These are phyloP conservation scores for Dactylorhiza incarnata DNA, from an alignment of 106 monocot species.

Conservation along the genomic window DNA sequence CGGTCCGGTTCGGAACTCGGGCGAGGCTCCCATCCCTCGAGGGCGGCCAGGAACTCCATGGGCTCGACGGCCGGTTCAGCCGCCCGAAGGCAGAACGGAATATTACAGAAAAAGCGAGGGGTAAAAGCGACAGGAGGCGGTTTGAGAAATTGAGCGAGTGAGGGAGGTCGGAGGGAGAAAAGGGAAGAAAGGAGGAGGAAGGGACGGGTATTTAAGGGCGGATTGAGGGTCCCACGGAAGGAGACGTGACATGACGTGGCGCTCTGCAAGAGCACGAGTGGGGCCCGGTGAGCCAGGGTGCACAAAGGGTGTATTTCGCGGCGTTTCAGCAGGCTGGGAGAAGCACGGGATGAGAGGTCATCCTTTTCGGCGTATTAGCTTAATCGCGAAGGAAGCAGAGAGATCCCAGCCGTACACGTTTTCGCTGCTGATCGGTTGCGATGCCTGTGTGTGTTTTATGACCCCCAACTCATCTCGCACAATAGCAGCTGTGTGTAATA, in stretches of 20 bases:
- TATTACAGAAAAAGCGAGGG: not conserved
- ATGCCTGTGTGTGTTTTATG: no score
- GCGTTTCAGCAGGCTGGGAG: no score
- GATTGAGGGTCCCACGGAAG: slow-evolving; percentile 8
- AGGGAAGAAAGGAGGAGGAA: slow-evolving; percentile 45
- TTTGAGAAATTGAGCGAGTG: not conserved
- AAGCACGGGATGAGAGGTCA: not conserved
- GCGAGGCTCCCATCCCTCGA: slow-evolving; percentile 4
- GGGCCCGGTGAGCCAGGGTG: slow-evolving; percentile 11
- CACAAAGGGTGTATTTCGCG: not conserved
- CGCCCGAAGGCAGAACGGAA: not conserved
- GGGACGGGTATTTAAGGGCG: slow-evolving; percentile 33
- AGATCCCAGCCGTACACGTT: not conserved
- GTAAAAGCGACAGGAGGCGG: not conserved
- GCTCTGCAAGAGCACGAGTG: not conserved
- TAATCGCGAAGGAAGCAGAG: slow-evolving; percentile 20
- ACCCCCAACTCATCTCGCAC: no score
- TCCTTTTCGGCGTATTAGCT: slow-evolving; percentile 7
- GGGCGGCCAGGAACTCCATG: not conserved
- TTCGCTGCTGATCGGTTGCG: not conserved
- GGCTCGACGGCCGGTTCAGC: not conserved
- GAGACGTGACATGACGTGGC: slow-evolving; percentile 1
- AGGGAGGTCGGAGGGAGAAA: slow-evolving; percentile 28
- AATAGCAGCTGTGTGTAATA: no score
- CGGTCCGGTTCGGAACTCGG: not conserved